Percentiles rank a stretch among this genome's conserved stretches.
phyloP scores from a whole-genome alignment of 164 flowering plant genomes.

The Nymphaea colorata region DNA sequence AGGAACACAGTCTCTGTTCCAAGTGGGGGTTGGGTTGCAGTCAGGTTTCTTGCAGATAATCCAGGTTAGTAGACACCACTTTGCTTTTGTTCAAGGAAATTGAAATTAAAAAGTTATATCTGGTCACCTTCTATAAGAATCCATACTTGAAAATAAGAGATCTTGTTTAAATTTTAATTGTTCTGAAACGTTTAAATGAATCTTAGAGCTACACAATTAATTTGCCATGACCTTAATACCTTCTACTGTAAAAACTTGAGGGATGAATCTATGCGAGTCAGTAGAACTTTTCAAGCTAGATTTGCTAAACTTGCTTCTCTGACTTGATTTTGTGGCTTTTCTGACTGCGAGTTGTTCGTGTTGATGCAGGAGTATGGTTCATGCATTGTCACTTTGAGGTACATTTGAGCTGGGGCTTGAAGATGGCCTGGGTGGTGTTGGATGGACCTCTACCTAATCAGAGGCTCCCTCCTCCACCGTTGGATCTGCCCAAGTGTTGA shows the following conservation, averaged over 20 bases:
- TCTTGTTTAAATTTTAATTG: too few relatives aligned
- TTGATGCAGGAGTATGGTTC: slow-evolving; percentile 41
- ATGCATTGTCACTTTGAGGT: slow-evolving; percentile 59
- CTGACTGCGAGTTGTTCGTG: not conserved
- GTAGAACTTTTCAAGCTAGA: too few relatives aligned
- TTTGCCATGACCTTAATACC: too few relatives aligned
- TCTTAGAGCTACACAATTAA: too few relatives aligned
- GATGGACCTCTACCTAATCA: slow-evolving; percentile 35
- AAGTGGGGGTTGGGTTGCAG: slow-evolving; percentile 51
- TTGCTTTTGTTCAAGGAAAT: not conserved
- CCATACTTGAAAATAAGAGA: too few relatives aligned
- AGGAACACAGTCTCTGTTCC: slow-evolving; percentile 57
- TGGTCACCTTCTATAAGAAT: not conserved
- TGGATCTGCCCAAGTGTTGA: slow-evolving; percentile 54
- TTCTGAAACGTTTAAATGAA: too few relatives aligned
- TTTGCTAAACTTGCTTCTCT: too few relatives aligned
- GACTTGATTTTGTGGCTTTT: too few relatives aligned
- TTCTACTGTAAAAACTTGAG: too few relatives aligned
- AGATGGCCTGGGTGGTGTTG: slow-evolving; percentile 45
- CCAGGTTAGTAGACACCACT: slow-evolving; percentile 28
- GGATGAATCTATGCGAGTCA: too few relatives aligned
- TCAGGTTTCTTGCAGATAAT: slow-evolving; percentile 52
- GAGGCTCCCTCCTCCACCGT: slow-evolving; percentile 46
- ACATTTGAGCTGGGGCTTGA: slow-evolving; percentile 54
- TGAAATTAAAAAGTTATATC: not conserved